Evolutionary conservation across 2,329 filamentous ascomycete species (phyloP).

Genomic region (Onygenales sp.): DNA sequence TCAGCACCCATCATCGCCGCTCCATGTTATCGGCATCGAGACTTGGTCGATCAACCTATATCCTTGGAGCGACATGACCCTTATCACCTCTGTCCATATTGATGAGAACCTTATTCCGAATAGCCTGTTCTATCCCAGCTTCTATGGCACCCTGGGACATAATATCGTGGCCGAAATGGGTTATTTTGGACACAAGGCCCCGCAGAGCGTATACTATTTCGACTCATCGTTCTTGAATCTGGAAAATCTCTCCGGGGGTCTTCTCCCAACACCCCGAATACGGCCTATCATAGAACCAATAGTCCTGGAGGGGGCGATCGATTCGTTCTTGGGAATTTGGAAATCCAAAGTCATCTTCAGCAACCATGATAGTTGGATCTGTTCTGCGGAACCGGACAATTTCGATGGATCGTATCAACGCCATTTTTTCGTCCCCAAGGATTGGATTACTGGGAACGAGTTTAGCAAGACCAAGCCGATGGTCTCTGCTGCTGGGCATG

Average conservation of each 20-base stretch:
- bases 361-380: conserved; percentile 13
- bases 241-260: not conserved
- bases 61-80: conserved; percentile 21
- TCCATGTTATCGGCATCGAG: conserved; percentile 22
- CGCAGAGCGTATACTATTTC: conserved; percentile 8
- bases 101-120: not conserved
- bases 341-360: conserved; percentile 19
- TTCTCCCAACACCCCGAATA: not conserved
- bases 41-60: conserved; percentile 15
- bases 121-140: not conserved
- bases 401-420: too few species aligned
- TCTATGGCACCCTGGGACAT: conserved; percentile 14
- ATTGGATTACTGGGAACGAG: conserved; percentile 20
- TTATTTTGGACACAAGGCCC: too few species aligned
- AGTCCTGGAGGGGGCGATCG: conserved; percentile 3
- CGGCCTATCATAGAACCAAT: not conserved
- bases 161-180: conserved; percentile 11
- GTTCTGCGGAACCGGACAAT: too few species aligned
- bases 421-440: conserved; percentile 15
- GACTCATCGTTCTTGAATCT: conserved; percentile 10
- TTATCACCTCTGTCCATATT: conserved; percentile 10
- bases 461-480: too few species aligned
- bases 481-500: conserved; percentile 5
- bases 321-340: conserved; percentile 16
- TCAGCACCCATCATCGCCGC: conserved; percentile 15